phyloP scores from a whole-genome alignment of 805 yeast genomes.

The Lachancea mirantina region DNA sequence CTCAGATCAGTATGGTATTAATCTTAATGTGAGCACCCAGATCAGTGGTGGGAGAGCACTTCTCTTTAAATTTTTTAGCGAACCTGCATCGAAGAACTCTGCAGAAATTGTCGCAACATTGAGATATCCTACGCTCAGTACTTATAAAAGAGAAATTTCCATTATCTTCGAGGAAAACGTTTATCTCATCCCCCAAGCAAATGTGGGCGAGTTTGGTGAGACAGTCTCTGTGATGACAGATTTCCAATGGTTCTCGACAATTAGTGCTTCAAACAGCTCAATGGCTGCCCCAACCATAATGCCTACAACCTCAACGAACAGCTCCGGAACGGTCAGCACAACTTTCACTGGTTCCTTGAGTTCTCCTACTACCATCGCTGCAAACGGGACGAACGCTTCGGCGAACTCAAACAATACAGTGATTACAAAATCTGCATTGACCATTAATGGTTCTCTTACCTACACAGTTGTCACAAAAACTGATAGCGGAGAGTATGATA shows the following conservation, averaged over 20 bases:
- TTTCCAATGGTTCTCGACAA: neutral
- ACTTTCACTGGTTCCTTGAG: conserved; percentile 1
- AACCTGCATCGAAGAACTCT: conserved; percentile 8
- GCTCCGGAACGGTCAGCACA: neutral
- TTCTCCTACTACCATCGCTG: too few species aligned
- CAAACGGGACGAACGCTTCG: too few species aligned
- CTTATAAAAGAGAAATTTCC: conserved; percentile 12
- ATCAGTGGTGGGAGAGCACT: conserved; percentile 26
- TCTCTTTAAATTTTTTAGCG: conserved; percentile 21
- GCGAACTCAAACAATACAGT: too few species aligned
- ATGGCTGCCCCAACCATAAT: neutral
- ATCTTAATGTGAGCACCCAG: conserved; percentile 16
- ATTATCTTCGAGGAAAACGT: conserved; percentile 10
- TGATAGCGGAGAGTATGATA: conserved; percentile 12
- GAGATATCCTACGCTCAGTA: conserved; percentile 9
- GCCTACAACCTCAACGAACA: neutral
- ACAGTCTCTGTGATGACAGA: conserved; percentile 5
- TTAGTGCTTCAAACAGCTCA: conserved; percentile 2
- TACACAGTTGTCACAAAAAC: conserved; percentile 17
- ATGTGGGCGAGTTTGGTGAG: conserved; percentile 7
- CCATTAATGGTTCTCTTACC: conserved; percentile 6
- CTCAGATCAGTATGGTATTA: conserved; percentile 19
- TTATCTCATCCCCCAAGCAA: conserved; percentile 7
- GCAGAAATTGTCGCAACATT: conserved; percentile 16
- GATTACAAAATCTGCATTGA: too few species aligned